Conservation (phyloP, 1,284 basidiomycete genomes). For the Trichosporon ovoides region DNA sequence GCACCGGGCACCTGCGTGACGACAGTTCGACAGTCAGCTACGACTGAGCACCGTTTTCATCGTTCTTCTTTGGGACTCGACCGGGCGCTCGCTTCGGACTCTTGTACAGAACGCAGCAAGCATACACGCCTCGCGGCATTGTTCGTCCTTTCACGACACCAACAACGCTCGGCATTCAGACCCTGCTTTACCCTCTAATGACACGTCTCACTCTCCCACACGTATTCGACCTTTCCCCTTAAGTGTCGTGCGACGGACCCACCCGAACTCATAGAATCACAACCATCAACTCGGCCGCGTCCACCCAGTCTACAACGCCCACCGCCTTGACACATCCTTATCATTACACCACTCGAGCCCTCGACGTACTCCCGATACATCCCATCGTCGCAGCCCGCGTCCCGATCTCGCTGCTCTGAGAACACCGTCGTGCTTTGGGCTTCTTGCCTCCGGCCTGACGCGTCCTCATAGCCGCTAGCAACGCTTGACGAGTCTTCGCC, state of each 20-base stretch:
- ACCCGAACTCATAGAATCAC: neutral
- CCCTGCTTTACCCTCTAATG: neutral
- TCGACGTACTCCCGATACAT: neutral
- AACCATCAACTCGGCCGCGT: neutral
- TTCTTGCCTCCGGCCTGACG: conserved; percentile 7
- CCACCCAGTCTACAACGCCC: neutral
- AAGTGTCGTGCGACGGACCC: conserved; percentile 5
- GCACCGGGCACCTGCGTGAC: no score
- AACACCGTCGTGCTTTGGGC: neutral
- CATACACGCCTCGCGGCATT: neutral
- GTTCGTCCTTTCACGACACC: neutral
- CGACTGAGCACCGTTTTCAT: no score
- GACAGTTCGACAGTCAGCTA: no score
- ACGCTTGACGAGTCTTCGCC: neutral
- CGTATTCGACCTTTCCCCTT: conserved; percentile 1
- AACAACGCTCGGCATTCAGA: neutral
- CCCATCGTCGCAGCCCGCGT: neutral
- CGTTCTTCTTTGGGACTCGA: no score
- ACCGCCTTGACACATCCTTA: neutral
- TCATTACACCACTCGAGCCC: neutral
- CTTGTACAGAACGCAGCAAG: no score
- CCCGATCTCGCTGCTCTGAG: neutral
- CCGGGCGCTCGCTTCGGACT: no score
- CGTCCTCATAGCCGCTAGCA: conserved; percentile 3
- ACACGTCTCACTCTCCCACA: neutral